Conservation (phyloP, 2,329 filamentous ascomycete species). For the Sclerotinia subarctica region DNA sequence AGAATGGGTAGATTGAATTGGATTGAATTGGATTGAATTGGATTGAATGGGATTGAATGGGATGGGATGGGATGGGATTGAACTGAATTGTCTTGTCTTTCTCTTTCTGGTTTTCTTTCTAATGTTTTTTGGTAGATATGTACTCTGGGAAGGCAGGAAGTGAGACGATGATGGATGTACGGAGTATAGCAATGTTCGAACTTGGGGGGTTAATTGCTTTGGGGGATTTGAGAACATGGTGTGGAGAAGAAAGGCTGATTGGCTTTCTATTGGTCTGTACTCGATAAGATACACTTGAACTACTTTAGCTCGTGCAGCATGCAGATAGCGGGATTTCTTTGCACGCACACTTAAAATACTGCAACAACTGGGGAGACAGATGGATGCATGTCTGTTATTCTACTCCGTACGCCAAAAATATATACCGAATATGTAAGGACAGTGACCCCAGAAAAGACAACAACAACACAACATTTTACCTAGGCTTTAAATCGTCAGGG, state of each 20-base stretch:
- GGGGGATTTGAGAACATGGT: neutral
- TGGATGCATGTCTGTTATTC: too few species aligned
- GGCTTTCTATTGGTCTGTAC: conserved; percentile 6
- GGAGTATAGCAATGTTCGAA: neutral
- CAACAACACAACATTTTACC: too few species aligned
- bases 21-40: neutral
- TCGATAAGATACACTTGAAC: conserved; percentile 16
- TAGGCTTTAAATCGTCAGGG: neutral
- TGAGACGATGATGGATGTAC: neutral
- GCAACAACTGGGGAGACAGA: neutral
- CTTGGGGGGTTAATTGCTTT: neutral
- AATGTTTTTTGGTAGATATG: neutral
- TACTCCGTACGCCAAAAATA: neutral
- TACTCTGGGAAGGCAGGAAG: neutral
- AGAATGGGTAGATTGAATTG: neutral
- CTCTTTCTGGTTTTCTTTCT: neutral
- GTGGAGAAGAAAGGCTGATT: neutral
- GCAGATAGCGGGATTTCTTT: conserved; percentile 18
- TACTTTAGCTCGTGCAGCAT: conserved; percentile 19
- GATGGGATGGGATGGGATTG: too few species aligned
- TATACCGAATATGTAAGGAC: neutral
- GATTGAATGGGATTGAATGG: too few species aligned
- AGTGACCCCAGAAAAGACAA: too few species aligned
- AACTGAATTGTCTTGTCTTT: too few species aligned
- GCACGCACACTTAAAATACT: neutral